phyloP scores from a whole-genome alignment of 1,139 yeast species.

The Scheffersomyces segobiensis region DNA sequence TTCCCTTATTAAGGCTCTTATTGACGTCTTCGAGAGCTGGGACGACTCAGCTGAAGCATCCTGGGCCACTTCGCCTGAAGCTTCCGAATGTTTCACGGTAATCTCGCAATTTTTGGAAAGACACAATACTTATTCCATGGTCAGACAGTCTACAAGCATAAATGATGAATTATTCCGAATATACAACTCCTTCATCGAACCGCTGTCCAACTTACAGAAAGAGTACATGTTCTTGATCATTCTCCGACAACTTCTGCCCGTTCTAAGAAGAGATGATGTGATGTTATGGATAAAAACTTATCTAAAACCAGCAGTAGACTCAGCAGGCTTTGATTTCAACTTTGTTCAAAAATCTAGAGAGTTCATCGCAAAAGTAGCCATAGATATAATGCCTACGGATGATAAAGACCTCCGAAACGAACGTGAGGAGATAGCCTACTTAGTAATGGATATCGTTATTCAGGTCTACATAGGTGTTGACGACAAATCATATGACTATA shows the following conservation, averaged over 20 bases:
- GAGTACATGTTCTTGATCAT: conserved; percentile 51
- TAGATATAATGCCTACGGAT: conserved; percentile 20
- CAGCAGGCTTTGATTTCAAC: conserved; percentile 51
- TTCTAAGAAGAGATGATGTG: conserved; percentile 41
- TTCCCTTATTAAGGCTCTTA: conserved; percentile 33
- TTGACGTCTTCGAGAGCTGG: conserved; percentile 31
- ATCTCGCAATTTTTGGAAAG: conserved; percentile 30
- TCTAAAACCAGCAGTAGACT: conserved; percentile 56
- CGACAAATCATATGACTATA: conserved; percentile 13
- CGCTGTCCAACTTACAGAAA: conserved; percentile 28
- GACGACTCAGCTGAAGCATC: conserved; percentile 10
- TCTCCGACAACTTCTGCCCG: conserved; percentile 39
- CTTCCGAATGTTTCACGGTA: conserved; percentile 15
- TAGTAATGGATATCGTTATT: conserved; percentile 30
- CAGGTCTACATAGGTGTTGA: conserved; percentile 30
- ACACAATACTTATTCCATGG: conserved; percentile 41
- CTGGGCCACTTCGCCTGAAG: conserved; percentile 6
- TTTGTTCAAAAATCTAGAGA: conserved; percentile 45
- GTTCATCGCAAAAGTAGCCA: conserved; percentile 38
- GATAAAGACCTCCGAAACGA: conserved; percentile 27
- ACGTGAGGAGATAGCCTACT: conserved; percentile 23
- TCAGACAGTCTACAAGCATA: conserved; percentile 36
- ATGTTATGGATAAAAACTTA: conserved; percentile 56
- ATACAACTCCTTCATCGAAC: conserved; percentile 40
- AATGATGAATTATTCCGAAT: conserved; percentile 52